These are phyloP conservation scores for Tuber magnatum DNA, from an alignment of 495 filamentous ascomycete species.

Conservation along the genomic window DNA sequence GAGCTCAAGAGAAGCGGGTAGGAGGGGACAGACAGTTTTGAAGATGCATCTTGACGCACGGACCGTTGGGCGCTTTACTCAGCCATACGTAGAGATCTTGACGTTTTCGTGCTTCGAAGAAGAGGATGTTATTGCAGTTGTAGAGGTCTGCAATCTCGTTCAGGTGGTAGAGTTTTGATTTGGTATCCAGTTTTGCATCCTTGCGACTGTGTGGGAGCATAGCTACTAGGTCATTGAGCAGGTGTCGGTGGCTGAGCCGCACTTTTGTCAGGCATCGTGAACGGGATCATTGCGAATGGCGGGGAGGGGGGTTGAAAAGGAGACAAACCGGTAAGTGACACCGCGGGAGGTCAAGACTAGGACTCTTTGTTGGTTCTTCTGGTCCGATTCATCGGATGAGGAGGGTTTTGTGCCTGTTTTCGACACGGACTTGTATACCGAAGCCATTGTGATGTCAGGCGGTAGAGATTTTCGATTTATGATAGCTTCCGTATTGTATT, in stretches of 20 bases:
- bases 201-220: slow-evolving; percentile 88
- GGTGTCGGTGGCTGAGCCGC: slow-evolving; percentile 68
- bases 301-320: slow-evolving; percentile 14
- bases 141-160: slow-evolving; percentile 96
- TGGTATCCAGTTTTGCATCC: slow-evolving; percentile 94
- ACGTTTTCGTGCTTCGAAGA: slow-evolving; percentile 92
- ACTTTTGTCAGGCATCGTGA: background rate
- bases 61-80: slow-evolving; percentile 88
- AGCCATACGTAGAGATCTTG: slow-evolving; percentile 94
- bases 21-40: slow-evolving; percentile 52
- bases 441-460: slow-evolving; percentile 60
- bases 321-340: slow-evolving; percentile 70
- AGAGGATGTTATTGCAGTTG: slow-evolving; percentile 97
- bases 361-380: slow-evolving; percentile 68
- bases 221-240: slow-evolving; percentile 79
- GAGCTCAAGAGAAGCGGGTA: background rate
- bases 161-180: slow-evolving; percentile 84
- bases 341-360: slow-evolving; percentile 84
- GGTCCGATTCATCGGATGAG: slow-evolving; percentile 47
- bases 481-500: background rate
- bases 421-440: slow-evolving; percentile 88
- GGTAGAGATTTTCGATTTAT: background rate
- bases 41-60: slow-evolving; percentile 77
- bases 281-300: background rate
- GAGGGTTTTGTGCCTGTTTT: slow-evolving; percentile 52